Evolutionary conservation across 2,329 filamentous ascomycete species (phyloP).

Genomic region (Xylaria sp.): DNA sequence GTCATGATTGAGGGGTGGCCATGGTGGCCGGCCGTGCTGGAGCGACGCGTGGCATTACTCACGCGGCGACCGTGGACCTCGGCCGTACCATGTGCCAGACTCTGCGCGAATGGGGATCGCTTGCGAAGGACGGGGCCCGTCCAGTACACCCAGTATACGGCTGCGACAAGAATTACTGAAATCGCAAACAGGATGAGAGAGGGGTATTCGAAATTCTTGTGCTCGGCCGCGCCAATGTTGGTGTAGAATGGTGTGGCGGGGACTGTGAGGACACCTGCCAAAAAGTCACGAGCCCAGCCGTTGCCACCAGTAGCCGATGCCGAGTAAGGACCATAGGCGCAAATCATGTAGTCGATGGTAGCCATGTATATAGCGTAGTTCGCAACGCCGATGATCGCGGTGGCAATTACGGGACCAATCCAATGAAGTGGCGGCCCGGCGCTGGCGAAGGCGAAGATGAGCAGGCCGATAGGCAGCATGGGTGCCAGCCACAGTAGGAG

Average conservation of each 20-base stretch:
- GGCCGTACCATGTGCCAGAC: slow-evolving; percentile 51
- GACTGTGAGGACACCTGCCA: slow-evolving; percentile 67
- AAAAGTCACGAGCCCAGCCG: slow-evolving; percentile 68
- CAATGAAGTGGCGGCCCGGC: slow-evolving; percentile 60
- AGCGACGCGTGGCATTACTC: slow-evolving; percentile 4
- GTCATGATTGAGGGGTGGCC: neutral
- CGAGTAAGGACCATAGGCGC: slow-evolving; percentile 69
- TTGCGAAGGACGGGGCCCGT: slow-evolving; percentile 60
- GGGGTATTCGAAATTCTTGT: slow-evolving; percentile 56
- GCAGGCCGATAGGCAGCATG: slow-evolving; percentile 60
- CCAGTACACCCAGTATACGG: slow-evolving; percentile 62
- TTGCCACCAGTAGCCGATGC: slow-evolving; percentile 72
- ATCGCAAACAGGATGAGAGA: slow-evolving; percentile 8
- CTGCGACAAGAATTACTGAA: slow-evolving; percentile 3
- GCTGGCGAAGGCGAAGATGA: slow-evolving; percentile 56
- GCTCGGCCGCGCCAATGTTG: slow-evolving; percentile 52
- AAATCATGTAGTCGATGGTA: slow-evolving; percentile 72
- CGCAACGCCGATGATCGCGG: slow-evolving; percentile 65
- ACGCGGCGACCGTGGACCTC: neutral
- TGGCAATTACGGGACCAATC: slow-evolving; percentile 68
- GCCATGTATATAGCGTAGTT: slow-evolving; percentile 70
- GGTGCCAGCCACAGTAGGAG: slow-evolving; percentile 65
- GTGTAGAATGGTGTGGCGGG: slow-evolving; percentile 63
- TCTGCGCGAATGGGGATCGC: slow-evolving; percentile 63
- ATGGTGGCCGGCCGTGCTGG: neutral